Evolutionary conservation across 2,329 filamentous ascomycete species (phyloP), one percentile per base, ranked within the genome.

Genomic region (Magnaporthiopsis poae): DNA sequence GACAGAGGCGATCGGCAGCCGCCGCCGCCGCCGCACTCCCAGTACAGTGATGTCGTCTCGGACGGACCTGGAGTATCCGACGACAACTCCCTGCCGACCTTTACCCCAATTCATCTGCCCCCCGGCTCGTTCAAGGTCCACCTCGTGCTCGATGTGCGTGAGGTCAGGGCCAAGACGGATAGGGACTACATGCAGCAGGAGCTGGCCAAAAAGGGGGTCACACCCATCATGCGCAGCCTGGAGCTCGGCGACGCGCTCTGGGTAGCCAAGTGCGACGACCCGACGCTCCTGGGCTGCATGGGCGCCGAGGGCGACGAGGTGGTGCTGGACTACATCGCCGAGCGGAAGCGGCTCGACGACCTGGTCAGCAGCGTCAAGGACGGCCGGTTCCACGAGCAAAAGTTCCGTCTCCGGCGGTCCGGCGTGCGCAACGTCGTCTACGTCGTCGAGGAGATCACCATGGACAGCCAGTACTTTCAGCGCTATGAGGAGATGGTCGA

Each of bases 331-430:
- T 91, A 88, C 82, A 90, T 95, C 61, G 84, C 92, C 1, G 91
- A 95, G 77, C 84, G 91, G 68, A 95, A 95, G 74, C 83, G 91
- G 11, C 82, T 93, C 0, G 90, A 94, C 72, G 91, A 95, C 74
- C 78, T 95, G 62, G 83, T 94, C n/a, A 80, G 83, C 64, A 92
- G 89, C 69, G 91, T 95, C 77, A 92, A 90, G 75, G 91, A 94
- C 69, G 90, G 90, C 0, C 86, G 91, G 2, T 94, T 92, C 71
- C 88, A 89, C 70, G 91, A 95, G 74, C 91, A 95, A 74, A 94
- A 95, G 74, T 94, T 92, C 73, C 88, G 91, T 0, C 81, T 94
- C 13, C 84, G 84, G 66, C 86, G 86, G 65, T 90, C 86, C 0
- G 90, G 90, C 0, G 81, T 91, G n/a, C 86, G 85, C 67, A 90